Percentiles rank a stretch among this genome's conserved stretches.
These are phyloP conservation scores for Coprinopsis cinerea DNA, from an alignment of 768 basidiomycete species.

Conservation along the genomic window DNA sequence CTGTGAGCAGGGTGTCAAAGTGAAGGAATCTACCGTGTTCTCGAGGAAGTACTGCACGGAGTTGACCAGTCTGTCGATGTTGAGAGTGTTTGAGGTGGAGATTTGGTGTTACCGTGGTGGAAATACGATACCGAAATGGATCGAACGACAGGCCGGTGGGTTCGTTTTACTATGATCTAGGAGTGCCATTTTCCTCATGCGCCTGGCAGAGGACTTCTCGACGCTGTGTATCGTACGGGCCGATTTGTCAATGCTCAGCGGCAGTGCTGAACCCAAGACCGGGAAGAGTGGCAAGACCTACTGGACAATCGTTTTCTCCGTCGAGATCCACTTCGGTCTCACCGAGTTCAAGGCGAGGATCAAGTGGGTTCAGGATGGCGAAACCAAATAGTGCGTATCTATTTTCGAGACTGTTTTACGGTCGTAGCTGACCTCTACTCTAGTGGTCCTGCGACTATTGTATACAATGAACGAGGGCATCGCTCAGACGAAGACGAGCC, in stretches of 20 bases:
- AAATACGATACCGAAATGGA: conserved; percentile 67
- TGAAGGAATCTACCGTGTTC: conserved; percentile 78
- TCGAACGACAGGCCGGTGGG: conserved; percentile 53
- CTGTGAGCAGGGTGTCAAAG: conserved; percentile 54
- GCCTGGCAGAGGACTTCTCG: conserved; percentile 54
- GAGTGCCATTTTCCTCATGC: neutral
- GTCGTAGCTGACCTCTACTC: conserved; percentile 1
- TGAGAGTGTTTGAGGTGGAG: conserved; percentile 79
- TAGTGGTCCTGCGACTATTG: conserved; percentile 74
- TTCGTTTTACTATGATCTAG: neutral
- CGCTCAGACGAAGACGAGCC: conserved; percentile 70
- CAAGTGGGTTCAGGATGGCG: conserved; percentile 75
- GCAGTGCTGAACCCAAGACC: conserved; percentile 63
- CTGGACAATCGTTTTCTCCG: conserved; percentile 81
- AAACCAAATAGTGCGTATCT: conserved; percentile 60
- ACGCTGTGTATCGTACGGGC: conserved; percentile 76
- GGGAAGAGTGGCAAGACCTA: conserved; percentile 65
- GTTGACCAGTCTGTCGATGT: conserved; percentile 65
- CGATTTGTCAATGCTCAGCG: conserved; percentile 65
- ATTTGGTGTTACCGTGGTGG: conserved; percentile 84
- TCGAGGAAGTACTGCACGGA: conserved; percentile 80
- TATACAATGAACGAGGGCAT: conserved; percentile 76
- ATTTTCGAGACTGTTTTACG: neutral
- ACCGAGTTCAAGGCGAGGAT: conserved; percentile 81
- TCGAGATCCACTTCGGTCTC: conserved; percentile 78